Evolutionary conservation across 2,329 filamentous ascomycete genomes (phyloP), one percentile per base, ranked within the genome.

Genomic region (Coniochaeta sp.): DNA sequence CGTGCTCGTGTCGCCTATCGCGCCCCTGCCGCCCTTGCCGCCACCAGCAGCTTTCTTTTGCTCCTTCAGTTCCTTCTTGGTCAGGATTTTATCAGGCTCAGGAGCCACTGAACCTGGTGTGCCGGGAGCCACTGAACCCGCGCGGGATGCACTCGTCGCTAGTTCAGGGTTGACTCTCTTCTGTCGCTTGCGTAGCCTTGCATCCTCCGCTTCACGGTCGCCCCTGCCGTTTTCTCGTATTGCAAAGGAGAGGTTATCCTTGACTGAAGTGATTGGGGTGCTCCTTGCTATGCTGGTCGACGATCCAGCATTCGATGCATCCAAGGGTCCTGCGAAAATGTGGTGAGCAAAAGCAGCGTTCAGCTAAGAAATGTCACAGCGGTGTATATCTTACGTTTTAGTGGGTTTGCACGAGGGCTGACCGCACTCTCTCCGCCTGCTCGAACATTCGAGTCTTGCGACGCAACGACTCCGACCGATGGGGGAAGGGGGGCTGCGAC

Each of bases 1-100:
- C 65, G 93, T 91, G 65, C 88, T 89, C 19, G 89, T 89, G 69
- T 96, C 91, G 0, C 86, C 89, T 24, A 88, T 83, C 66, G 89
- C 88, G 62, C 91, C 88, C n/a, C 86, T 84, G 65, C 89, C 82
- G 64, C 87, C 89, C 73, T 88, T 91, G 17, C 30, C 30, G 28
- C 54, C 54, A 16, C 54, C 32, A 17, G 52, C 52, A 22, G 54
- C 54, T 38, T 56, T 56, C 54, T 56, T 56, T 10, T 22, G 54
- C 30, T 36, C 54, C 70, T 89, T 85, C 62, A 80, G 81, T 72
- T 96, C 92, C 76, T 97, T 97, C 80, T 97, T 97, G 4, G 89
- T 89, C 58, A 90, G 81, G 3, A 86, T 81, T 72, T 92, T 93
- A 65, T 84, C 81, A 1, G 78, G 71, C 59, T 89, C 87, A 0